Conservation (phyloP, 2,329 filamentous ascomycete species). For the Lecanicillium sp. region DNA sequence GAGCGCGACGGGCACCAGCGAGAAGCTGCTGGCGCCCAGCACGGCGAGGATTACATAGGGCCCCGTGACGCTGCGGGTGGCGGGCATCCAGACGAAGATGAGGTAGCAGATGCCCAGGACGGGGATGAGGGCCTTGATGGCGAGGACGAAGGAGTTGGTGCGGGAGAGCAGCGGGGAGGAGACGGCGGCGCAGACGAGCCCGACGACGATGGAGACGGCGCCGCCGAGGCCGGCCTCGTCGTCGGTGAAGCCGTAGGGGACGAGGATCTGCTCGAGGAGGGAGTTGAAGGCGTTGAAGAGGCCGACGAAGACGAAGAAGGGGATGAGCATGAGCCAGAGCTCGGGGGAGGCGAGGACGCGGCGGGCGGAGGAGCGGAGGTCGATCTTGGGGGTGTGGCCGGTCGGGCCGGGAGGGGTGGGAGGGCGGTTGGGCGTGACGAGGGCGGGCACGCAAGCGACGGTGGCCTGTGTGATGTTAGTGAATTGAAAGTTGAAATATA, state of each 20-base stretch:
- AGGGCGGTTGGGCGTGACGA: conserved; percentile 72
- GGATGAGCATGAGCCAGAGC: conserved; percentile 73
- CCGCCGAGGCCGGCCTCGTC: conserved; percentile 85
- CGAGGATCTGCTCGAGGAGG: conserved; percentile 82
- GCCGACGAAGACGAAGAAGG: conserved; percentile 81
- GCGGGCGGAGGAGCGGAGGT: conserved; percentile 43
- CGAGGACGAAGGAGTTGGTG: conserved; percentile 69
- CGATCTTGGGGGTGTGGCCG: conserved; percentile 51
- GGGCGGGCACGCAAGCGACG: conserved; percentile 60
- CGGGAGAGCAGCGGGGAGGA: conserved; percentile 77
- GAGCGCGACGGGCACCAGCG: conserved; percentile 73
- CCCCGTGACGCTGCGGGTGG: conserved; percentile 52
- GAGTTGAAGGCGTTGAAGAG: conserved; percentile 91
- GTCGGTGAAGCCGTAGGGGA: conserved; percentile 78
- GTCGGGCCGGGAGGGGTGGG: conserved; percentile 72
- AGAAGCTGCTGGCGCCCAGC: conserved; percentile 74
- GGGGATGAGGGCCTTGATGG: conserved; percentile 69
- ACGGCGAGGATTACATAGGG: conserved; percentile 71
- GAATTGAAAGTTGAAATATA: no score
- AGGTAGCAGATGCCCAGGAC: conserved; percentile 70
- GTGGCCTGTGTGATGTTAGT: conserved; percentile 25
- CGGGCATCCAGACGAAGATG: conserved; percentile 70
- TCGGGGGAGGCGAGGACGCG: conserved; percentile 55
- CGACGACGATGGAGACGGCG: conserved; percentile 82
- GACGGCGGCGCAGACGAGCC: conserved; percentile 70